Evolutionary conservation across 1,284 basidiomycete species (phyloP).

Genomic region (Rhodotorula sp.): DNA sequence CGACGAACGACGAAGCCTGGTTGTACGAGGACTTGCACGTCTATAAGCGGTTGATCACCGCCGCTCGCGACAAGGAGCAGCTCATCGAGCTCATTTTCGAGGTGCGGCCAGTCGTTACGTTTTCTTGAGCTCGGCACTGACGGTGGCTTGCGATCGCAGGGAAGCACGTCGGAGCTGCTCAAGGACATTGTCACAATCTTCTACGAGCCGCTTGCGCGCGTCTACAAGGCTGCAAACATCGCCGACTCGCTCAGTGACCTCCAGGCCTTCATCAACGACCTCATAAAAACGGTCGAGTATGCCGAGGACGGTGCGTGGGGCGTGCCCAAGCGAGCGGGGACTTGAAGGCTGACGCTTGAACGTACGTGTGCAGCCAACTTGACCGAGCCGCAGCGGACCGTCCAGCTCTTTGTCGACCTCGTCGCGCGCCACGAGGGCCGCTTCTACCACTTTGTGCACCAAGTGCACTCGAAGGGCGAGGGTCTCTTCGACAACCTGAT

Average conservation of each 20-base stretch:
- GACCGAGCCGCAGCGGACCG: conserved; percentile 78
- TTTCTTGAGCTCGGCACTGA: background rate
- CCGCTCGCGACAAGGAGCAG: conserved; percentile 85
- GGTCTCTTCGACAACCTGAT: conserved; percentile 91
- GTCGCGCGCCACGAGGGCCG: conserved; percentile 90
- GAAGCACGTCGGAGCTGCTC: conserved; percentile 87
- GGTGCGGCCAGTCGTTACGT: too few species aligned
- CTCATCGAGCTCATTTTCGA: conserved; percentile 93
- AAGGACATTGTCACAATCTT: conserved; percentile 99
- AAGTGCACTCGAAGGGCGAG: conserved; percentile 96
- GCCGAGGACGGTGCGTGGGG: conserved; percentile 75
- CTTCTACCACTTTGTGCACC: conserved; percentile 97
- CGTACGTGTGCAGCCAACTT: conserved; percentile 62
- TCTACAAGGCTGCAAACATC: conserved; percentile 96
- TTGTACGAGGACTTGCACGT: conserved; percentile 84
- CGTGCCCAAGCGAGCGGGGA: background rate
- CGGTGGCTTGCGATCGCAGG: conserved; percentile 56
- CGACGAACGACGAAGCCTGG: conserved; percentile 90
- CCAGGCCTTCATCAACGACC: conserved; percentile 92
- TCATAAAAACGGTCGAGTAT: conserved; percentile 90
- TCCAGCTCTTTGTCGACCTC: conserved; percentile 90
- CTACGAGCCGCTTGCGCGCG: conserved; percentile 95
- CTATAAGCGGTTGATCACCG: conserved; percentile 71
- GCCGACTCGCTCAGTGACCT: conserved; percentile 88
- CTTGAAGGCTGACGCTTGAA: background rate